Base-by-base conservation (phyloP, 108 stramenopile species). In the Discostella pseudostelligera region DNA sequence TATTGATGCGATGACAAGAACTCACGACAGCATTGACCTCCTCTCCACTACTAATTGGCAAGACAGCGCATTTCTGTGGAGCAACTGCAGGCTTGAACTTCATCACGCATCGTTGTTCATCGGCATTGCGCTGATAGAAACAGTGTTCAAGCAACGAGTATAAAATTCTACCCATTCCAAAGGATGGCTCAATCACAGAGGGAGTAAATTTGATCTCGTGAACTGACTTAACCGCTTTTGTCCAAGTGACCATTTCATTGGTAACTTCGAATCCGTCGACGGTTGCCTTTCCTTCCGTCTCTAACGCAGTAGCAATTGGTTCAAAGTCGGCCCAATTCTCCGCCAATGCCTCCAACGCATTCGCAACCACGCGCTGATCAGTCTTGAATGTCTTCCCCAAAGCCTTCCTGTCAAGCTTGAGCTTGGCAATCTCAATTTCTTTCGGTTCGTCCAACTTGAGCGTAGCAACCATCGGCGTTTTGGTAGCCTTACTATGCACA, bases 101-200 rank as follows among this genome's bases (percentile, higher is more conserved):
- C 92, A 99, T 96, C 65, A 99, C 96, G 56, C 81, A 83, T 32
- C 99, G 87, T 76, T 97, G 91, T 62, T 97, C 98, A 62, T 98
- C 97, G 11, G 69, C 81, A 70, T 94, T 86, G 51, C 99, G 88
- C 64, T 88, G 72, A 65, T 95, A 94, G 79, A 99, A 99, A 46
- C 93, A 94, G 81, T 99, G 99, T 78, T 99, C 98, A 49, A 99
- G 75, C 36, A 99, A 78, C 9, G 96, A 94, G 71, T 99, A 96
- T 61, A 99, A 68, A 62, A 99, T 92, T 48, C 99, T 94, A 43
- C 99, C 99, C 83, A 99, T 98, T 36, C 99, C 99, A 75, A 98
- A 99, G 10, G 97, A 97, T 4, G 99, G 99, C 79, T 99, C 99
- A 69, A 99, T 98, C 16, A 99, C 98, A 50, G 92, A 94, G 25